These are phyloP conservation scores for Nitzschia palea DNA, from an alignment of 108 stramenopile genomes.

Conservation along the genomic window DNA sequence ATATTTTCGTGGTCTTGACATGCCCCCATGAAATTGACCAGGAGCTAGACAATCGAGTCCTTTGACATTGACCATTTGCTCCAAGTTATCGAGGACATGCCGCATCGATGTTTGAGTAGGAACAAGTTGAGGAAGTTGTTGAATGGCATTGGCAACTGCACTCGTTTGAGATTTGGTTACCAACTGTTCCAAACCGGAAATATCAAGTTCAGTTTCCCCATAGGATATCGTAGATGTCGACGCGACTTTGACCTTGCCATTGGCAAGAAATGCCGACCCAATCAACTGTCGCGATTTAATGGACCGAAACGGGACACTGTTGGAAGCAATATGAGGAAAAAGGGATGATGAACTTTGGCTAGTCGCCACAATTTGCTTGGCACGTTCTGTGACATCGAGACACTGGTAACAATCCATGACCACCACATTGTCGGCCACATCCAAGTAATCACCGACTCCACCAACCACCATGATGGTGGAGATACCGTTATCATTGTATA, in stretches of 20 bases:
- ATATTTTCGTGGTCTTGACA: slow-evolving; percentile 67
- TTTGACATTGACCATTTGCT: slow-evolving; percentile 47
- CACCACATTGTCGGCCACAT: slow-evolving; percentile 89
- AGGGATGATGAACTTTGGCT: slow-evolving; percentile 4
- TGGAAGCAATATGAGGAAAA: slow-evolving; percentile 26
- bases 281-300: slow-evolving; percentile 46
- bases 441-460: slow-evolving; percentile 94
- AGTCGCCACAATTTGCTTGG: slow-evolving; percentile 71
- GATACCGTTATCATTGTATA: slow-evolving; percentile 74
- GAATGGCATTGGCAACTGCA: slow-evolving; percentile 63
- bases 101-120: slow-evolving; percentile 14
- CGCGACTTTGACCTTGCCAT: slow-evolving; percentile 65
- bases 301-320: slow-evolving; percentile 43
- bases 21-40: slow-evolving; percentile 69
- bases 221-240: slow-evolving; percentile 57
- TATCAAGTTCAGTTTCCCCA: slow-evolving; percentile 78
- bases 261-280: slow-evolving; percentile 52
- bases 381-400: slow-evolving; percentile 79
- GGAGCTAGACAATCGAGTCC: slow-evolving; percentile 60
- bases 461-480: slow-evolving; percentile 92
- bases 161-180: slow-evolving; percentile 74
- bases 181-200: slow-evolving; percentile 77
- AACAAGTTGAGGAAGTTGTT: slow-evolving; percentile 43
- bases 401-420: slow-evolving; percentile 91
- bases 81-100: slow-evolving; percentile 50